Conservation (phyloP, 106 monocot genomes). For the Dendrobium nobile region DNA sequence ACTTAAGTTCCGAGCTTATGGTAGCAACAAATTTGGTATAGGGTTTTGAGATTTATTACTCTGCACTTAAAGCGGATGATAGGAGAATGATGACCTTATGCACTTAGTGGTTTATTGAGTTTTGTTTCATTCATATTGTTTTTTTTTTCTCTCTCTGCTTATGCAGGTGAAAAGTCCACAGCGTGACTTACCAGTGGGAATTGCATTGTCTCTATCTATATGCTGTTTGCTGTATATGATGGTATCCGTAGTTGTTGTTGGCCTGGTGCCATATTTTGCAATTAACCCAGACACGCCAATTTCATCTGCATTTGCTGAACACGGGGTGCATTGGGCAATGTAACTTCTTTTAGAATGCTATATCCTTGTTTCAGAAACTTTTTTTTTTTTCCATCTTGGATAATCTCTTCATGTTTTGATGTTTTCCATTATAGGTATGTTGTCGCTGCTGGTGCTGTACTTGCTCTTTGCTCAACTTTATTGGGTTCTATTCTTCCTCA, state of each 20-base stretch:
- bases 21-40: too few relatives aligned
- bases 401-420: conserved; percentile 15
- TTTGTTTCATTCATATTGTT: background rate
- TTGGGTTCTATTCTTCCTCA: conserved; percentile 99
- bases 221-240: conserved; percentile 92
- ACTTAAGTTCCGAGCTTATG: too few relatives aligned
- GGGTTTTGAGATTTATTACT: too few relatives aligned
- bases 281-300: conserved; percentile 98
- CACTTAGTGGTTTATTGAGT: background rate
- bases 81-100: too few relatives aligned
- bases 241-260: conserved; percentile 87
- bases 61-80: too few relatives aligned
- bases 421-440: conserved; percentile 51
- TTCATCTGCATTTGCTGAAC: conserved; percentile 79
- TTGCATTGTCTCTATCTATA: conserved; percentile 54
- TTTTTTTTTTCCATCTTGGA: background rate
- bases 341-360: conserved; percentile 12
- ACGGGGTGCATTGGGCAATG: conserved; percentile 95
- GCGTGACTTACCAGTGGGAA: conserved; percentile 87
- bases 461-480: conserved; percentile 88
- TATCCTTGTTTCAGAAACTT: background rate
- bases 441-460: conserved; percentile 76
- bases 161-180: conserved; percentile 89
- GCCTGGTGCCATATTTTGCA: conserved; percentile 88
- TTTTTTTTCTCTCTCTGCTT: conserved; percentile 8